These are phyloP conservation scores for Claviceps sp. DNA, from an alignment of 2,329 filamentous ascomycete species.

Conservation along the genomic window DNA sequence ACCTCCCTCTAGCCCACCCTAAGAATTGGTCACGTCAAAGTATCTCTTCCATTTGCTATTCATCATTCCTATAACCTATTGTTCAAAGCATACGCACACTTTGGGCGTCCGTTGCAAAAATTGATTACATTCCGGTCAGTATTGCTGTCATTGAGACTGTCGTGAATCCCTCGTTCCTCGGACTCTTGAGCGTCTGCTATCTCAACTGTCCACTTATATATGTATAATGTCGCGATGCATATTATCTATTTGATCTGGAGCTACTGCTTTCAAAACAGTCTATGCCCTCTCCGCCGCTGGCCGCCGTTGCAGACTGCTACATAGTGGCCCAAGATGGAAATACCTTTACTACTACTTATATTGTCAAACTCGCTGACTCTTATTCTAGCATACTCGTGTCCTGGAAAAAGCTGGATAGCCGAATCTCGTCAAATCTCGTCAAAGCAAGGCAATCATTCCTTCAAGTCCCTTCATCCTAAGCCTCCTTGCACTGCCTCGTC, in stretches of 20 bases:
- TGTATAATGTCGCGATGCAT: neutral
- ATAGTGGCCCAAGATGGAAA: conserved; percentile 4
- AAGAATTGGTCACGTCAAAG: neutral
- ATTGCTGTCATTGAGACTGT: neutral
- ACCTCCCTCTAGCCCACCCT: neutral
- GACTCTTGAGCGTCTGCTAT: neutral
- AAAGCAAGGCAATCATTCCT: neutral
- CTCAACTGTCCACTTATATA: neutral
- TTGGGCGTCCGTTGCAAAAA: neutral
- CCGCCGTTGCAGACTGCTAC: neutral
- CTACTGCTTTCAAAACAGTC: too few species aligned
- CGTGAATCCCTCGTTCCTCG: neutral
- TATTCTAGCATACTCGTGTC: conserved; percentile 3
- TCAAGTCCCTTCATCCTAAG: neutral
- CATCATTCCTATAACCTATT: neutral
- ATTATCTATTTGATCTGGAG: neutral
- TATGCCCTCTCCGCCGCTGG: neutral
- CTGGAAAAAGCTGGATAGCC: neutral
- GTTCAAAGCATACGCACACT: neutral
- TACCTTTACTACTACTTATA: neutral
- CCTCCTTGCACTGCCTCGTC: neutral
- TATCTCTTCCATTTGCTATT: neutral
- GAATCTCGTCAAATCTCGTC: neutral
- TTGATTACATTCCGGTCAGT: neutral
- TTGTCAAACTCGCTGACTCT: conserved; percentile 9